These are phyloP conservation scores for Kodamaea suecica DNA, from an alignment of 1,139 yeast genomes.

Conservation along the genomic window DNA sequence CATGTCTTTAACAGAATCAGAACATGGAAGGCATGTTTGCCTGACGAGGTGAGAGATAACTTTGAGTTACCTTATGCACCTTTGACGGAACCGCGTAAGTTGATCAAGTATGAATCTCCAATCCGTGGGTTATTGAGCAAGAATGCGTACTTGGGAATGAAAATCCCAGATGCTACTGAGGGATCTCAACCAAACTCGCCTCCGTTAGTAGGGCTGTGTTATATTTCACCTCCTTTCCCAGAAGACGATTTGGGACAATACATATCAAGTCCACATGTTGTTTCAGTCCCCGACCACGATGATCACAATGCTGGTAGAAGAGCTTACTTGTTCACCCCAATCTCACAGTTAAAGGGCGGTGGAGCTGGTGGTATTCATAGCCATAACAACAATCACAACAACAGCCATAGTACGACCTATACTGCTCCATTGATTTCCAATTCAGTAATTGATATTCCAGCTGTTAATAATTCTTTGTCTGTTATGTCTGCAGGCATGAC, in stretches of 20 bases:
- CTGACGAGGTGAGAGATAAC: constrained; percentile 88
- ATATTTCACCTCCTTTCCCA: constrained; percentile 66
- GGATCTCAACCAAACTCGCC: constrained; percentile 78
- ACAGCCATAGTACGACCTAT: constrained; percentile 10
- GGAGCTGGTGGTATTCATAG: constrained; percentile 31
- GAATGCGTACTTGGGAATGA: constrained; percentile 67
- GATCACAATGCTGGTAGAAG: constrained; percentile 39
- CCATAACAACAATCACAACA: constrained; percentile 22
- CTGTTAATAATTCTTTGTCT: background rate
- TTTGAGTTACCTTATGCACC: constrained; percentile 75
- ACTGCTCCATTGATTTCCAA: background rate
- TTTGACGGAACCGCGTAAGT: constrained; percentile 54
- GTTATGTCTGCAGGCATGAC: constrained; percentile 1
- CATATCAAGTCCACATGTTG: constrained; percentile 47
- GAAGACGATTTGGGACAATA: constrained; percentile 80
- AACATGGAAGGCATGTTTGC: constrained; percentile 98
- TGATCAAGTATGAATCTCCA: constrained; percentile 79
- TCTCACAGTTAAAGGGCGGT: constrained; percentile 44
- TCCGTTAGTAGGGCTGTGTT: constrained; percentile 89
- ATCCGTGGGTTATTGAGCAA: constrained; percentile 71
- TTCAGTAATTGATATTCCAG: constrained; percentile 1
- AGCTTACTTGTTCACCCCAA: constrained; percentile 46
- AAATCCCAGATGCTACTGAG: constrained; percentile 77
- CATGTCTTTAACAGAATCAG: constrained; percentile 90
- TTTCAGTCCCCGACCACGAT: constrained; percentile 60